phyloP scores from a whole-genome alignment of 805 yeast genomes.

The Sugiyamaella floridensis region DNA sequence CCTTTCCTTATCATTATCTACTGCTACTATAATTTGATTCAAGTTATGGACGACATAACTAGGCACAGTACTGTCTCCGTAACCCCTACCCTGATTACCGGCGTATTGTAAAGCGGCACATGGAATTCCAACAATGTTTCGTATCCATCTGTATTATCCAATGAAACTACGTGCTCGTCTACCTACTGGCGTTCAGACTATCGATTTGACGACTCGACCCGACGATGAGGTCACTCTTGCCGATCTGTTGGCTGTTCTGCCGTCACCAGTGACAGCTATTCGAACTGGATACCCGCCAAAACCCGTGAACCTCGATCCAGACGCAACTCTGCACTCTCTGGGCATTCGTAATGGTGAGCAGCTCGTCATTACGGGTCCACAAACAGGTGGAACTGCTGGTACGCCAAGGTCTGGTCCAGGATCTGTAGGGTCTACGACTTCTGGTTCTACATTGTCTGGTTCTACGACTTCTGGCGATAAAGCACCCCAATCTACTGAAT shows the following conservation, averaged over 20 bases:
- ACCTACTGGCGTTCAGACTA: slow-evolving; percentile 7
- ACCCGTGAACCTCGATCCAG: slow-evolving; percentile 31
- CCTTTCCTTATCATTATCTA: too few relatives aligned
- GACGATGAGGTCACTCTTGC: slow-evolving; percentile 34
- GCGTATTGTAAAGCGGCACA: too few relatives aligned
- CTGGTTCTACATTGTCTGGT: not conserved
- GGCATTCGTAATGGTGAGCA: slow-evolving; percentile 58
- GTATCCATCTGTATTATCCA: not conserved
- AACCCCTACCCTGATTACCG: too few relatives aligned
- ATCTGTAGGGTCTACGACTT: not conserved
- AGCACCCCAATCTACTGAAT: not conserved
- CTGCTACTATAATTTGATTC: too few relatives aligned
- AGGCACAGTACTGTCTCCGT: too few relatives aligned
- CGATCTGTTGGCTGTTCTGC: slow-evolving; percentile 28
- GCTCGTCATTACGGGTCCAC: slow-evolving; percentile 31
- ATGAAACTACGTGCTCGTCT: slow-evolving; percentile 31
- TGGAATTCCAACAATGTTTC: not conserved
- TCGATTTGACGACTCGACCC: slow-evolving; percentile 22
- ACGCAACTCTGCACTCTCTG: slow-evolving; percentile 26
- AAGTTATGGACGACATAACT: too few relatives aligned
- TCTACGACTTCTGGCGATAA: not conserved
- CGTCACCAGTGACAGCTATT: slow-evolving; percentile 24
- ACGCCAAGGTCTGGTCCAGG: not conserved
- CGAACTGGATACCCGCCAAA: slow-evolving; percentile 61
- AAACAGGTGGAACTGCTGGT: not conserved